Base-by-base conservation (phyloP, 176 grass and related monocot species). In the Melocanna baccifera region DNA sequence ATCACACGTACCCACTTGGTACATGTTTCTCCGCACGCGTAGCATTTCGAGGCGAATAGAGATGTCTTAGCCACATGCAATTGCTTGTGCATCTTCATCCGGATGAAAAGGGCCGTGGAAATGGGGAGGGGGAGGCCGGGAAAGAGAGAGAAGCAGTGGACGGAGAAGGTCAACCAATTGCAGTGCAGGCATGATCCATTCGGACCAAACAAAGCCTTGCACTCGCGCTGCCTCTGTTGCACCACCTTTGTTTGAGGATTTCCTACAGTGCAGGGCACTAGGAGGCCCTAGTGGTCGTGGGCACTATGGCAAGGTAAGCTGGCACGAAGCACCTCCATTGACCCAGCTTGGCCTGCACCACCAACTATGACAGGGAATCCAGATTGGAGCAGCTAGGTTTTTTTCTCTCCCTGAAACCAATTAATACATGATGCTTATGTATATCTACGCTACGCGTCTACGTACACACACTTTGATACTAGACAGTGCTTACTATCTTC, bases 121-220 rank as follows among this genome's bases (percentile, higher is more conserved):
- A 72, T 9, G 3, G 37, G 10, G 23, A 28, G 10, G 10, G 67
- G 1, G 53, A 22, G 52, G 19, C 19, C 53, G 7, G 52, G 19
- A 56, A 56, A 22, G 20, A 0, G 52, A 56, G 53, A 56, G 53
- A 56, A 25, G 55, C 23, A 46, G 51, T 4, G 2, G 58, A 30
- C 28, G 26, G 41, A 12, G 43, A 69, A 13, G 64, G 88, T 86
- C 88, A 86, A 90, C 88, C 78, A 30, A 23, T 46, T 37, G 14
- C 30, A 80, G 82, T 41, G 84, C 70, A 52, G 56, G 67, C 51
- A 89, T 56, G n/a, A 30, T n/a, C 57, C 40, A 9, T 9, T 34
- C 25, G 14, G 59, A 47, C 19, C 25, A 13, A 10, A 26, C 18
- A 68, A 62, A 67, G 63, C 51, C 25, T 42, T 19, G 69, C 57